Evolutionary conservation across 768 basidiomycete species (phyloP).

Genomic region (Boletus coccyginus): DNA sequence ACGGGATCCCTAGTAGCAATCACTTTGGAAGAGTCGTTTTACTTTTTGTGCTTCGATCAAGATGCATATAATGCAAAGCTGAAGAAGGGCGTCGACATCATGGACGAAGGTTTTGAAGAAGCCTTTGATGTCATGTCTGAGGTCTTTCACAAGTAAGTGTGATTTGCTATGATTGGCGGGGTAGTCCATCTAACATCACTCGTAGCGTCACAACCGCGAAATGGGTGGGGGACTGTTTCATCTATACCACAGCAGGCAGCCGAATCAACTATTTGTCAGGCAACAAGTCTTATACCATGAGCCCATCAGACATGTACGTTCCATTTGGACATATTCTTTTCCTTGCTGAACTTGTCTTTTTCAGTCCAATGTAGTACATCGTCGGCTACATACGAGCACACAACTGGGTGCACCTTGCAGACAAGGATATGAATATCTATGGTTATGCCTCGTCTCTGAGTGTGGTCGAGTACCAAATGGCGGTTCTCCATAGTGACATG

Average conservation of each 20-base stretch:
- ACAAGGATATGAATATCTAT: slow-evolving; percentile 89
- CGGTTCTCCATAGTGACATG: slow-evolving; percentile 87
- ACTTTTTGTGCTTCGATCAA: slow-evolving; percentile 85
- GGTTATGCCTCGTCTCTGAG: slow-evolving; percentile 79
- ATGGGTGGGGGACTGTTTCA: slow-evolving; percentile 99
- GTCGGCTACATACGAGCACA: slow-evolving; percentile 93
- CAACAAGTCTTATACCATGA: slow-evolving; percentile 88
- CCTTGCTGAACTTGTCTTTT: background rate
- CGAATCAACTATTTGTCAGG: slow-evolving; percentile 96
- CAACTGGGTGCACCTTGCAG: slow-evolving; percentile 90
- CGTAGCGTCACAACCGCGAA: slow-evolving; percentile 88
- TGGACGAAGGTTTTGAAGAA: slow-evolving; percentile 94
- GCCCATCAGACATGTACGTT: slow-evolving; percentile 89
- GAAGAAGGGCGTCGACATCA: slow-evolving; percentile 69
- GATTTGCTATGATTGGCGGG: slow-evolving; percentile 15
- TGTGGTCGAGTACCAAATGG: slow-evolving; percentile 96
- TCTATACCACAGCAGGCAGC: slow-evolving; percentile 89
- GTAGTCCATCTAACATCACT: background rate
- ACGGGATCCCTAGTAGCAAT: slow-evolving; percentile 91
- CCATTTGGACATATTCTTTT: slow-evolving; percentile 35
- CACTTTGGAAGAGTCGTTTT: slow-evolving; percentile 84
- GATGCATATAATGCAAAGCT: slow-evolving; percentile 81
- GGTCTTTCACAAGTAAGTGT: slow-evolving; percentile 69
- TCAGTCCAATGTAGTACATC: slow-evolving; percentile 80
- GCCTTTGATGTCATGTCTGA: slow-evolving; percentile 94